Conservation (phyloP, 805 yeast genomes). For the Pichia thaimueangensis region DNA sequence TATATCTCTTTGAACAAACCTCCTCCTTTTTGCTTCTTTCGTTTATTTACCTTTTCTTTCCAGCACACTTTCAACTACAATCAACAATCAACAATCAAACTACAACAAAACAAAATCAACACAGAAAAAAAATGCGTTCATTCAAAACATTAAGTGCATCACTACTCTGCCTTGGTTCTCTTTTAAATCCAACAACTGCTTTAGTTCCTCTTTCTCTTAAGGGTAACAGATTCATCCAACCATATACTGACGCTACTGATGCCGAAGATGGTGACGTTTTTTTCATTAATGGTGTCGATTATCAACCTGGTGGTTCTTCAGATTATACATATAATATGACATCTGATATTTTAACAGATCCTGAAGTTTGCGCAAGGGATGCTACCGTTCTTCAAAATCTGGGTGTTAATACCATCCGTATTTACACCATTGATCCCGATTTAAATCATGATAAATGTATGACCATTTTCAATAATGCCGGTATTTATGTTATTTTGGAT, state of each 20-base stretch:
- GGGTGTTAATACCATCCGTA: conserved; percentile 76
- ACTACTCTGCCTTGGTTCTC: conserved; percentile 10
- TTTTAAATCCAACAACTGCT: conserved; percentile 29
- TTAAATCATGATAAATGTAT: conserved; percentile 86
- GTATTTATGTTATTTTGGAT: conserved; percentile 82
- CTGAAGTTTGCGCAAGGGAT: conserved; percentile 70
- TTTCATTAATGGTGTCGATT: conserved; percentile 81
- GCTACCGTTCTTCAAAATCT: conserved; percentile 69
- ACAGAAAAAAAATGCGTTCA: background rate
- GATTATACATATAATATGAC: conserved; percentile 32
- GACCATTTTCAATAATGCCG: conserved; percentile 83
- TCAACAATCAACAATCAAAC: too few species aligned
- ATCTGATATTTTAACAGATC: conserved; percentile 66
- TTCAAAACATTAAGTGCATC: background rate
- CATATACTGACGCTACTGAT: conserved; percentile 31
- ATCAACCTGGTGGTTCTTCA: conserved; percentile 92
- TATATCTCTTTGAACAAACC: too few species aligned
- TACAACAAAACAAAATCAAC: too few species aligned
- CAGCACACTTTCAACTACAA: too few species aligned
- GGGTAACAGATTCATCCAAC: conserved; percentile 55
- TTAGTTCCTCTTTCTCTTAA: conserved; percentile 51
- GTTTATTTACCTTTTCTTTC: too few species aligned
- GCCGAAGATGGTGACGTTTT: conserved; percentile 50
- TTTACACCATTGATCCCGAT: conserved; percentile 78
- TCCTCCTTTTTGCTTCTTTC: too few species aligned